Percentiles rank a stretch among this genome's conserved stretches.
Evolutionary conservation across 176 grass and related monocot species (phyloP).

Genomic region (Secale cereale): DNA sequence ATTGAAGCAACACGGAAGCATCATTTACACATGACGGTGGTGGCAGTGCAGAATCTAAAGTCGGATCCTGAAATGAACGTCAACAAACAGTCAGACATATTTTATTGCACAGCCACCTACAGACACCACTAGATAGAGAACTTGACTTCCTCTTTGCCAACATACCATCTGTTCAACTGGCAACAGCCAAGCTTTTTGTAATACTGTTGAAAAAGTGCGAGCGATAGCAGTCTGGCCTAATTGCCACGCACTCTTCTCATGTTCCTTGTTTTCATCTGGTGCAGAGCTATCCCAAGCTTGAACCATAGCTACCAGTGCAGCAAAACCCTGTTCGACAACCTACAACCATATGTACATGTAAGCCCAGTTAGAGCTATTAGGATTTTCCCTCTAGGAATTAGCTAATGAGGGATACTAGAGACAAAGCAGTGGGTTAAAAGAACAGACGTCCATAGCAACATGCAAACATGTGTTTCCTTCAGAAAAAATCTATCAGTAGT

Average conservation of each 20-base stretch:
- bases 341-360: conserved; percentile 25
- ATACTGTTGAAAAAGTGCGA: conserved; percentile 55
- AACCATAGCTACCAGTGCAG: conserved; percentile 54
- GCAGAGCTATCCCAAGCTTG: conserved; percentile 78
- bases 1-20: conserved; percentile 64
- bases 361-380: background rate
- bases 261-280: conserved; percentile 56
- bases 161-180: conserved; percentile 46
- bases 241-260: conserved; percentile 51
- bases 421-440: background rate
- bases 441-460: background rate
- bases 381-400: background rate
- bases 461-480: conserved; percentile 3
- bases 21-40: conserved; percentile 75
- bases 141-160: background rate
- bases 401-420: background rate
- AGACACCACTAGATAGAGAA: conserved; percentile 11
- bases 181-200: conserved; percentile 73
- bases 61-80: conserved; percentile 19
- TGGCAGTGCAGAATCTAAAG: conserved; percentile 35
- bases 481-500: background rate
- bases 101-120: background rate
- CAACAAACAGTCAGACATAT: conserved; percentile 5
- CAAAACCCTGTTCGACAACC: conserved; percentile 75
- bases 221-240: conserved; percentile 56